Evolutionary conservation across 2,329 filamentous ascomycete species (phyloP), one percentile per base, ranked within the genome.

Genomic region (Xylariaceae sp.): DNA sequence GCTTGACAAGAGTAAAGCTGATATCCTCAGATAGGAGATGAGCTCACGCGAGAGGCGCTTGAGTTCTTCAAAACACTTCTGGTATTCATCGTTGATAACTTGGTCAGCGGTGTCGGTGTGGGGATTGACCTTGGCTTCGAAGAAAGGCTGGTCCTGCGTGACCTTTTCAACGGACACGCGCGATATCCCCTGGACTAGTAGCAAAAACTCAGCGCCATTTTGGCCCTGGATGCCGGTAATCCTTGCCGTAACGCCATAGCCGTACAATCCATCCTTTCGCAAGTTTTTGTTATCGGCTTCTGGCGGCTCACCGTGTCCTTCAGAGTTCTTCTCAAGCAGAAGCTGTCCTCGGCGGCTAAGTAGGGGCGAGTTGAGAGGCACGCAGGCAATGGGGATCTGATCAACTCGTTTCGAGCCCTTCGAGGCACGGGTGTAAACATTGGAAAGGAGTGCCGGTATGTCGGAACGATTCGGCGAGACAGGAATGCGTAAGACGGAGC

Each of bases 1-100:
- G 22, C 84, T 82, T 40, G 82, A 80, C 54, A 88, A 85, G 15
- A 96, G 77, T n/a, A 96, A 80, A 1, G 91, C 89, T 1, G 90
- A 92, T 6, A 97, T 80, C 47, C 92, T 82, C 29, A 97, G 78
- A 21, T 96, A 82, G 1, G 88, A 87, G 21, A 97, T 81, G 40
- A 97, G 82, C 70, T 97, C 92, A 56, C 89, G 81, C 5, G 92
- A 95, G 42, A 92, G 77, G 54, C 88, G 81, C 74, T 96, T 95
- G 54, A 99, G 78, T 53, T 89, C 83, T 45, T 81, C 79, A 68
- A 97, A 97, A 21, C 87, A 76, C 39, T 86, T 83, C 57, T 84
- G 80, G 13, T 54, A 69, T 12, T 55, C 47, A 13, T 61, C 47
- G 21, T 51, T 65, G 51, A 65, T 51, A 26, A 65, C 63, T 18